Conservation (phyloP, 805 yeast species). For the Teunomyces stri region DNA sequence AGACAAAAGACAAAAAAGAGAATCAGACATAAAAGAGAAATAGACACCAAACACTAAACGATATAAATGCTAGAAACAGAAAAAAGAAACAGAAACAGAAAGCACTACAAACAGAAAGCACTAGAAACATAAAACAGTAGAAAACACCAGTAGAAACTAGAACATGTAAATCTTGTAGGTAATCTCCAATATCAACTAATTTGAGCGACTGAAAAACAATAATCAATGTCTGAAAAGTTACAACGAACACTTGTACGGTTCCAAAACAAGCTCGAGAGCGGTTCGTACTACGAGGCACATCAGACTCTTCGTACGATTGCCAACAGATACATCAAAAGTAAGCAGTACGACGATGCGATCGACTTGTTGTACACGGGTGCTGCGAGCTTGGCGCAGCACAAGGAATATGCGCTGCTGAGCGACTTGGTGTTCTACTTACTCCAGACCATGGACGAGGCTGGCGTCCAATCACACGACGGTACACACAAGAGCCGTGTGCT, state of each 20-base stretch:
- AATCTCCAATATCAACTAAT: too few relatives aligned
- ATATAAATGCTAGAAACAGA: too few relatives aligned
- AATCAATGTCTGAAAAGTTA: slow-evolving; percentile 35
- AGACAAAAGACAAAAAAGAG: too few relatives aligned
- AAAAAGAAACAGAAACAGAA: too few relatives aligned
- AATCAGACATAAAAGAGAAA: too few relatives aligned
- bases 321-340: slow-evolving; percentile 72
- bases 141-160: too few relatives aligned
- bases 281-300: slow-evolving; percentile 91
- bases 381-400: slow-evolving; percentile 59
- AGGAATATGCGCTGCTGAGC: slow-evolving; percentile 76
- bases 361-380: slow-evolving; percentile 74
- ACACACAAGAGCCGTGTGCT: slow-evolving; percentile 47
- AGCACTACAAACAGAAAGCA: too few relatives aligned
- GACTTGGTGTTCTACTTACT: slow-evolving; percentile 72
- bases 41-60: too few relatives aligned
- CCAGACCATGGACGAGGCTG: slow-evolving; percentile 61
- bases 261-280: slow-evolving; percentile 64
- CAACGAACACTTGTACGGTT: slow-evolving; percentile 63
- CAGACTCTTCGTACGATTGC: slow-evolving; percentile 90
- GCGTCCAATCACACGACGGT: slow-evolving; percentile 33
- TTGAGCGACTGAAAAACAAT: background rate
- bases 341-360: slow-evolving; percentile 67
- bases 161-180: too few relatives aligned
- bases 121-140: too few relatives aligned